These are phyloP conservation scores for Phytopythium chamaehyphon DNA, from an alignment of 352 stramenopile genomes.

Conservation along the genomic window DNA sequence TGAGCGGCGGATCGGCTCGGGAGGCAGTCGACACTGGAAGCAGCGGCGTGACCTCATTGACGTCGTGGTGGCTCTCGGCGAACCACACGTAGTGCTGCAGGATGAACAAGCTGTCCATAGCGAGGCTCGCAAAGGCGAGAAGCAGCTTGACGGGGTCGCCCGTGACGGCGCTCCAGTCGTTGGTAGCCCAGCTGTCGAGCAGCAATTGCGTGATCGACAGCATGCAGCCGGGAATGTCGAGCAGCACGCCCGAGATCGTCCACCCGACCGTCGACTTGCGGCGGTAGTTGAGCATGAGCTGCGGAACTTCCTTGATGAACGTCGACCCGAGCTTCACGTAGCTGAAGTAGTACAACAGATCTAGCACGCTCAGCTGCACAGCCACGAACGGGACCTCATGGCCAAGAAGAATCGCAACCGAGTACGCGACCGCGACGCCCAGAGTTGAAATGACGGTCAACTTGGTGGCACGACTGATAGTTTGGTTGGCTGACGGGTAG, in stretches of 20 bases:
- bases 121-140: constrained; percentile 89
- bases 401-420: constrained; percentile 14
- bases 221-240: constrained; percentile 91
- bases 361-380: constrained; percentile 64
- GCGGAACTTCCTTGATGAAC: constrained; percentile 93
- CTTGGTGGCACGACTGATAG: constrained; percentile 34
- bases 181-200: constrained; percentile 80
- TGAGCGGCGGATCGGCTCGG: not conserved
- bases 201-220: constrained; percentile 87
- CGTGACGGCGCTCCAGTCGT: constrained; percentile 89
- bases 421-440: constrained; percentile 28
- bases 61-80: constrained; percentile 13
- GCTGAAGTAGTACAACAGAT: constrained; percentile 90
- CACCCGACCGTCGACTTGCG: constrained; percentile 92
- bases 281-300: constrained; percentile 90
- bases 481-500: constrained; percentile 54
- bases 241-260: constrained; percentile 93
- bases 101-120: constrained; percentile 94
- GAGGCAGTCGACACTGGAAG: not conserved
- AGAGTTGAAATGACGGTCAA: constrained; percentile 28
- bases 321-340: constrained; percentile 91
- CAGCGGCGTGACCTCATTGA: constrained; percentile 1
- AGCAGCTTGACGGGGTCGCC: constrained; percentile 93
- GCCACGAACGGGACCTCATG: constrained; percentile 3
- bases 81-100: constrained; percentile 95